Base-by-base conservation (phyloP, 148 eudicot species). In the Cornus suecica region DNA sequence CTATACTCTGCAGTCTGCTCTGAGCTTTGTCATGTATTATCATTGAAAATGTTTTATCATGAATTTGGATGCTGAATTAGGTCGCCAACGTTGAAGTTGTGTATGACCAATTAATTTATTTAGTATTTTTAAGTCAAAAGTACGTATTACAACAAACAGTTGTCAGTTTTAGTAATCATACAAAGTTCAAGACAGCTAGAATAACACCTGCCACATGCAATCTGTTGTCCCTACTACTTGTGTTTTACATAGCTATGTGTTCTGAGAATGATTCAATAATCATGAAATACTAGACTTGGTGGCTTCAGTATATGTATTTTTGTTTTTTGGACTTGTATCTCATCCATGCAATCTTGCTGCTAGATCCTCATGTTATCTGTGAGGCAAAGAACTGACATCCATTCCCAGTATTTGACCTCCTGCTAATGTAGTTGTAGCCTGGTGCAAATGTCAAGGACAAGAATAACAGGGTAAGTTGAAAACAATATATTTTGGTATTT, bases 341-440 rank as follows among this genome's bases (percentile, higher is more conserved):
- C 69, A 13, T 45, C 75, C 22, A 16, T 16, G 20, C 13, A 11
- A 8, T 63, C 58, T 64, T 23, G 26, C 63, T 18, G 58, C 13
- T 37, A 27, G 42, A 56, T 26, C 68, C 76, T 27, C 18, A 10
- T 74, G 75, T 41, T 3, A 31, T 25, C 42, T 22, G 48, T n/a
- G 51, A 28, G 66, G 42, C 26, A 54, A 25, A 23, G 42, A 34
- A 14, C 72, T 45, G 60, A 68, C 63, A 76, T 62, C 51, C 66
- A 20, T 72, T 66, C 32, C 23, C 65, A 26, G 70, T 45, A 45
- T 24, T 69, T n/a, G 26, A n/a, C 63, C 29, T 68, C 71, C 74
- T 51, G 74, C 77, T 82, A 84, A 37, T 80, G 81, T 79, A 87
- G 80, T 69, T 87, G 86, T 87, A 90, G 79, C 88, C 92, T 90